A percentile compares a stretch with the other conserved stretches of the same genome.
Conservation (phyloP, 805 yeast genomes). For the Pichia eremophila region DNA sequence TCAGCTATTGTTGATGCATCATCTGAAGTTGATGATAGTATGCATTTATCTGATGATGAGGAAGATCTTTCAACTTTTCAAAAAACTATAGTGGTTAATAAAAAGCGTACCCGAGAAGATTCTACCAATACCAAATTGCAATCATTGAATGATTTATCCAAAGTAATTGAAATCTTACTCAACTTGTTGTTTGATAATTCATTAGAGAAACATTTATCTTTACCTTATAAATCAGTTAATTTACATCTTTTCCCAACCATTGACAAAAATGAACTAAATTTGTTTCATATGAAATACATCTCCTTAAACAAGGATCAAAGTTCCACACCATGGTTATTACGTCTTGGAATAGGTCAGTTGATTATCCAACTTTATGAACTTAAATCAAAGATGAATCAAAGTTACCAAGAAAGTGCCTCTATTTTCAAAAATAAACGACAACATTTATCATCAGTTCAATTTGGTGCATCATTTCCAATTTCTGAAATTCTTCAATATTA, state of each 20-base stretch:
- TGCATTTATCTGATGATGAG: conserved; percentile 2
- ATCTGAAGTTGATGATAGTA: conserved; percentile 8
- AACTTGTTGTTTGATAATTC: conserved; percentile 12
- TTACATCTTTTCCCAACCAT: conserved; percentile 10
- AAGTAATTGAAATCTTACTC: conserved; percentile 11
- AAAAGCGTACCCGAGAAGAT: not conserved
- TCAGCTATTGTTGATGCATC: not conserved
- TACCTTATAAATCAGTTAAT: conserved; percentile 9
- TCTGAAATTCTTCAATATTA: conserved; percentile 4
- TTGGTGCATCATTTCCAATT: conserved; percentile 14
- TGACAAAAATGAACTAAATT: conserved; percentile 4
- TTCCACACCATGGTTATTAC: conserved; percentile 32
- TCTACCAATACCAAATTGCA: not conserved
- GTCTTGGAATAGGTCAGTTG: conserved; percentile 28
- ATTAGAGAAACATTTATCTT: conserved; percentile 3
- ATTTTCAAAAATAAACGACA: not conserved
- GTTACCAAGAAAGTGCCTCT: too few relatives aligned
- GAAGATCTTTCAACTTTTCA: not conserved
- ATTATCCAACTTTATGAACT: conserved; percentile 25
- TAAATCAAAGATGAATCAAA: conserved; percentile 6
- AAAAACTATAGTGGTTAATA: not conserved
- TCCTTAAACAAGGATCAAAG: conserved; percentile 2
- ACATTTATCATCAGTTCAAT: not conserved
- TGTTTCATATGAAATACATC: conserved; percentile 19
- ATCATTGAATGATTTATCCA: conserved; percentile 9